Evolutionary conservation across 2,329 filamentous ascomycete genomes (phyloP).

Genomic region (Huntiella decipiens): DNA sequence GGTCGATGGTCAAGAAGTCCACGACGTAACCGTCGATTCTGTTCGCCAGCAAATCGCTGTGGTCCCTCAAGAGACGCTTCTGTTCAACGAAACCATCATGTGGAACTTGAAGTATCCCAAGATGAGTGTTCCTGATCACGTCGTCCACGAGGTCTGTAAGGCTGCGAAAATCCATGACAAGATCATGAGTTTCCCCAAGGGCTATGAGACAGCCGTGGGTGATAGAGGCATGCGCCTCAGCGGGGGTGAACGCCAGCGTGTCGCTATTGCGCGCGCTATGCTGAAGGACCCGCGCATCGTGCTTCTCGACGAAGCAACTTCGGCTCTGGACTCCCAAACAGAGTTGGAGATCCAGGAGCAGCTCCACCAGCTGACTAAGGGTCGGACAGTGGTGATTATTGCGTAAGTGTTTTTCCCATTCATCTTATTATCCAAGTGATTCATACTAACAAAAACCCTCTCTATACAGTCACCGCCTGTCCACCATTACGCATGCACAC

Average conservation of each 20-base stretch:
- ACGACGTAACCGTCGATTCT: constrained; percentile 82
- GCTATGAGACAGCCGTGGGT: constrained; percentile 77
- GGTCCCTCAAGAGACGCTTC: constrained; percentile 85
- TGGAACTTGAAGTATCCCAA: constrained; percentile 89
- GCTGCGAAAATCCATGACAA: constrained; percentile 87
- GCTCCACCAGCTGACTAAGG: constrained; percentile 60
- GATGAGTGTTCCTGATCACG: constrained; percentile 57
- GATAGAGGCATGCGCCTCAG: constrained; percentile 74
- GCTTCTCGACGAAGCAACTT: constrained; percentile 82
- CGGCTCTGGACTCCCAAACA: constrained; percentile 76
- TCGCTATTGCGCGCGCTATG: constrained; percentile 83
- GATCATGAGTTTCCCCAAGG: constrained; percentile 73
- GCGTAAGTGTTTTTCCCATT: constrained; percentile 38
- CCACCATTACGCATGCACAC: constrained; percentile 69
- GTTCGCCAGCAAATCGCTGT: constrained; percentile 81
- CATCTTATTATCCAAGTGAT: not conserved
- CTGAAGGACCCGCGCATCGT: constrained; percentile 84
- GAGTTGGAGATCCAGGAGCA: constrained; percentile 86
- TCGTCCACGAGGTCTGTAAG: constrained; percentile 63
- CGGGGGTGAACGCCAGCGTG: constrained; percentile 82
- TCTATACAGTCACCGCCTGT: constrained; percentile 48
- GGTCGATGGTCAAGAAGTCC: constrained; percentile 68
- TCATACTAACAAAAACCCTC: constrained; percentile 12
- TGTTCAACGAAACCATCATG: constrained; percentile 91
- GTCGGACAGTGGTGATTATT: constrained; percentile 86